Evolutionary conservation across 148 eudicot species (phyloP), one percentile per base, ranked within the genome.

Genomic region (Rheum nobile): DNA sequence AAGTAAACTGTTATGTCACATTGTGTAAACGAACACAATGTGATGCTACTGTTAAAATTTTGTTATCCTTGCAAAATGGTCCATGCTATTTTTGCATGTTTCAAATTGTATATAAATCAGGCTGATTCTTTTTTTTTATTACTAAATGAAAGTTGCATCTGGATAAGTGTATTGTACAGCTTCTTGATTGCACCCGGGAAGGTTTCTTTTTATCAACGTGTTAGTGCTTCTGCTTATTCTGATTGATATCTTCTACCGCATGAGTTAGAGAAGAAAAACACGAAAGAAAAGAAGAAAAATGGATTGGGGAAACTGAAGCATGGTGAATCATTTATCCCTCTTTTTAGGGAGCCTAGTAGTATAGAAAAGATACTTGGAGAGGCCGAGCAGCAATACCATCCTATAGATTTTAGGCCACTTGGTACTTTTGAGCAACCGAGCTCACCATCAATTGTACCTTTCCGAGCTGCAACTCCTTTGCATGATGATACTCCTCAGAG

Each of bases 321-420:
- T 77, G 93, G 89, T 29, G 97, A 91, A 50, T 93, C 98, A 35
- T 90, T 90, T 63, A 86, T 92, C 74, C 97, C 96, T 71, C 84
- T 84, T 17, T 89, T 88, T 71, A 83, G 90, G 81, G 88, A 83
- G 76, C 97, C 99, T 28, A 95, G 99, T 72, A 95, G 99, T 77
- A 92, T 95, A 17, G 99, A 95, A 82, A 85, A 95, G 73, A 95
- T 95, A 83, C 76, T 95, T 24, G 97, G 89, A 43, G 99, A 95
- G 77, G 90, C 77, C 11, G 87, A 84, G 63, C 79, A 76, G 4
- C 97, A 90, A 72, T 81, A 89, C 38, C 82, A 87, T 59, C 29
- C 73, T 31, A 55, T 83, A 72, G 80, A 85, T 71, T 37, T 75
- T 50, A 78, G 85, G 81, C 87, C 88, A 41, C 54, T 80, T 32